Percentiles rank a stretch among this genome's conserved stretches.
Evolutionary conservation across 2,329 filamentous ascomycete genomes (phyloP).

Genomic region (Curvularia spicifera): DNA sequence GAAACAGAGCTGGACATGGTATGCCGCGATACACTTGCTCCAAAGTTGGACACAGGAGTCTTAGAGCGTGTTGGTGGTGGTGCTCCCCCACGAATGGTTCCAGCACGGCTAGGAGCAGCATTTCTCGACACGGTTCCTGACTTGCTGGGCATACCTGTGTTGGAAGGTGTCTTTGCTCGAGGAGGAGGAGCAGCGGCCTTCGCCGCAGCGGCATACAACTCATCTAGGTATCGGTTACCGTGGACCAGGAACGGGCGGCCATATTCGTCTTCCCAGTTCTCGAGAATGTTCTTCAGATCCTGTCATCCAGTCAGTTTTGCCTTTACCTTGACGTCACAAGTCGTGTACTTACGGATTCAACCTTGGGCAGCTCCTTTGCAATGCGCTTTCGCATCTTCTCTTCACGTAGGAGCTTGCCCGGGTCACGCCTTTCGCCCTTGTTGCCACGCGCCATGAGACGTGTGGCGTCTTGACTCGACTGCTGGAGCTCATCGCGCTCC

Average conservation of each 20-base stretch:
- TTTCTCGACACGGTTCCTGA: constrained; percentile 41
- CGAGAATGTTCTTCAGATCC: constrained; percentile 79
- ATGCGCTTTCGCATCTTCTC: constrained; percentile 99
- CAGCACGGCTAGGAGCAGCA: constrained; percentile 40
- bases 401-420: constrained; percentile 88
- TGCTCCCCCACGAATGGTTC: constrained; percentile 50
- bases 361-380: constrained; percentile 91
- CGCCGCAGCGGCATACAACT: constrained; percentile 70
- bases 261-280: constrained; percentile 91
- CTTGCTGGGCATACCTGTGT: constrained; percentile 39
- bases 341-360: constrained; percentile 64
- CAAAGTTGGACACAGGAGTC: constrained; percentile 50
- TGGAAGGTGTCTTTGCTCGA: constrained; percentile 77
- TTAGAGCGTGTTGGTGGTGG: constrained; percentile 53
- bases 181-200: constrained; percentile 66
- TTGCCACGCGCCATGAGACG: constrained; percentile 88
- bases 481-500: constrained; percentile 85
- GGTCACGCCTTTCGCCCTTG: constrained; percentile 93
- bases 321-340: neutral
- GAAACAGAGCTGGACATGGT: constrained; percentile 47
- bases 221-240: constrained; percentile 87
- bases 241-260: constrained; percentile 92
- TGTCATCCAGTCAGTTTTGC: constrained; percentile 8
- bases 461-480: constrained; percentile 93
- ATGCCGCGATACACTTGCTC: constrained; percentile 46